These are phyloP conservation scores for Cnidoscolus chayamansa DNA, from an alignment of 441 rosid species.

Conservation along the genomic window DNA sequence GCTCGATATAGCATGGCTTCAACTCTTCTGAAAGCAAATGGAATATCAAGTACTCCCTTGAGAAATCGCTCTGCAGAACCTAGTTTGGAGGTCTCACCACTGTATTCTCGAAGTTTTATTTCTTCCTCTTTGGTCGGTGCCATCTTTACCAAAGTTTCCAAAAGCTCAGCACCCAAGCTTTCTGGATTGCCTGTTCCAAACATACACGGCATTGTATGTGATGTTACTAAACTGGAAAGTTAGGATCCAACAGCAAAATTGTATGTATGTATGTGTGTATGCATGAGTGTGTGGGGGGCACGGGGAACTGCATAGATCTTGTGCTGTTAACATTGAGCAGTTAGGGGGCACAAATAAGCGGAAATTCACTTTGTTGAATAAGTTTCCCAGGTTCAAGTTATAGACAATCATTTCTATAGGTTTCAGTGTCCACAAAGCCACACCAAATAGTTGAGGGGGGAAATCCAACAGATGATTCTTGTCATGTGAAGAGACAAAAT, in stretches of 20 bases:
- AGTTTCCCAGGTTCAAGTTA: neutral
- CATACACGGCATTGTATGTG: slow-evolving; percentile 20
- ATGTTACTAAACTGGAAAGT: slow-evolving; percentile 16
- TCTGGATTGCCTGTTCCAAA: slow-evolving; percentile 73
- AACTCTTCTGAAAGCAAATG: slow-evolving; percentile 89
- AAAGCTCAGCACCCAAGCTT: slow-evolving; percentile 81
- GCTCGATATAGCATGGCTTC: slow-evolving; percentile 96
- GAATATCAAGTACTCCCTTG: slow-evolving; percentile 81
- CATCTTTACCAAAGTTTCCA: slow-evolving; percentile 94
- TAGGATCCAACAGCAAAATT: slow-evolving; percentile 5
- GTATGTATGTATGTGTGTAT: neutral
- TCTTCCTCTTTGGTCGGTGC: slow-evolving; percentile 99
- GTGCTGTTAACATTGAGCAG: neutral
- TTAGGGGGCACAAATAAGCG: neutral
- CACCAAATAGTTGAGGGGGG: neutral
- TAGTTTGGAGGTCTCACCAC: slow-evolving; percentile 64
- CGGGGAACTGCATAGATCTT: neutral
- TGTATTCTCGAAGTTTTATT: slow-evolving; percentile 78
- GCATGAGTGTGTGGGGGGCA: neutral
- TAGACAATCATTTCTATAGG: neutral
- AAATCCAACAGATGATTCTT: neutral
- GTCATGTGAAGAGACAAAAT: neutral
- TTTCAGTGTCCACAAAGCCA: neutral
- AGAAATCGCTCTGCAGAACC: slow-evolving; percentile 95
- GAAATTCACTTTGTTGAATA: neutral